These are phyloP conservation scores for Scleromitrula shiraiana DNA, from an alignment of 2,329 filamentous ascomycete species.

Conservation along the genomic window DNA sequence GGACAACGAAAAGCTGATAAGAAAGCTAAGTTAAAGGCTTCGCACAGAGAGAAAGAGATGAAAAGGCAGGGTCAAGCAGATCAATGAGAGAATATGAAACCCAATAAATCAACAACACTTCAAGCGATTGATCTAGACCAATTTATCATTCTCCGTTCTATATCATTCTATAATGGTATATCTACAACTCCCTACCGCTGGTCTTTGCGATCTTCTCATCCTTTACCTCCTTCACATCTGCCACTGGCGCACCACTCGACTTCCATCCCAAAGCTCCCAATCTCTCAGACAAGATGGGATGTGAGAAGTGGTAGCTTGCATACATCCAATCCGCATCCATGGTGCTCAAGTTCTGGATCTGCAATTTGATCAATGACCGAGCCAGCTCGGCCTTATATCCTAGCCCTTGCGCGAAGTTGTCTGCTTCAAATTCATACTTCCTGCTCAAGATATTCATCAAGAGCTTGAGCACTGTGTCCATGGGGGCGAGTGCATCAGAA, in stretches of 20 bases:
- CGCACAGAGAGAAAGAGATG: constrained; percentile 54
- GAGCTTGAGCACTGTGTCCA: constrained; percentile 91
- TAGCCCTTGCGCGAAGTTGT: constrained; percentile 77
- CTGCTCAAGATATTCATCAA: constrained; percentile 93
- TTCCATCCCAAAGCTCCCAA: constrained; percentile 85
- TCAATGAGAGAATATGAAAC: constrained; percentile 7
- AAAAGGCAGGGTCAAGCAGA: constrained; percentile 34
- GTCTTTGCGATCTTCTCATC: constrained; percentile 59
- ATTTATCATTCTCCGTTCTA: not conserved
- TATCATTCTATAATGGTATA: constrained; percentile 7
- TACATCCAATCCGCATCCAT: constrained; percentile 99
- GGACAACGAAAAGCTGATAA: constrained; percentile 32
- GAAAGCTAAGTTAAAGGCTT: constrained; percentile 41
- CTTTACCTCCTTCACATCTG: constrained; percentile 29
- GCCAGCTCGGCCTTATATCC: constrained; percentile 81
- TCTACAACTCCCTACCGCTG: constrained; percentile 67
- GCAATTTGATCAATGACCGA: constrained; percentile 86
- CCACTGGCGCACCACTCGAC: constrained; percentile 31
- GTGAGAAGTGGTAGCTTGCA: constrained; percentile 96
- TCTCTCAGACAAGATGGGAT: constrained; percentile 90
- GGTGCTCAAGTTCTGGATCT: constrained; percentile 94
- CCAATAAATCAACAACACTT: constrained; percentile 10
- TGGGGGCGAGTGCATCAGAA: constrained; percentile 89
- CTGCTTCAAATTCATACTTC: constrained; percentile 92
- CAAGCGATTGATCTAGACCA: constrained; percentile 2